Evolutionary conservation across 2,329 filamentous ascomycete species (phyloP), one percentile per base, ranked within the genome.

Genomic region (Ophiostoma sp.): DNA sequence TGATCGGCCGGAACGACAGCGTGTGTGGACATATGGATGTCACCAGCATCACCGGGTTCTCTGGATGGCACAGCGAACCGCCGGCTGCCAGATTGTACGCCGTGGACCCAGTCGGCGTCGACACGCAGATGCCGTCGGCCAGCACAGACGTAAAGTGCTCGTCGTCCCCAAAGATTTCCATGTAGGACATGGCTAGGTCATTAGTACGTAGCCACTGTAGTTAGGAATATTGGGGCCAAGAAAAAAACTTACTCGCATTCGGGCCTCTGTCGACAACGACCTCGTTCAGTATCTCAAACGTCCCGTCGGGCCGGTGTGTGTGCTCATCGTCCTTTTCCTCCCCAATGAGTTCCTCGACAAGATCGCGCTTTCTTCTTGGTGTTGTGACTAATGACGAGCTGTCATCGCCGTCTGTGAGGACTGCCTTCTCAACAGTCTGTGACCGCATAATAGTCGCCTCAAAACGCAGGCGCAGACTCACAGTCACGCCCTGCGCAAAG

Each of bases 1-100:
- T 95, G 74, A 98, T 95, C n/a, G 94, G 94, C 11, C 95, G 85
- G 83, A 98, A 98, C 2, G 92, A 96, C 3, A 98, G 83, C 0
- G 94, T 97, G 78, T 98, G 94, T 1, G 95, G 92, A 76, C 93
- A 97, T 68, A 98, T 97, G 65, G 94, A 90, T 0, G 93, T 97
- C 5, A 98, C 87, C 1, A 98, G 87, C 78, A 98, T 97, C 64
- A 97, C 93, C 0, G 94, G 95, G 76, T 97, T 98, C 74, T 98
- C 95, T 0, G 94, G 94, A 76, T 98, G 94, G 75, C 93, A 97
- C 38, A 98, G 84, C 3, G 92, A 96, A 27, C 94, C 94, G n/a
- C 95, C 95, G 0, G 94, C 93, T 0, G 93, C 94, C 27, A 98
- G 88, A 75, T 97, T 97, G 80, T 98, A 98, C 18, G 94, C 94